Conservation (phyloP, 1,284 basidiomycete genomes). For the Trichosporon faecale region DNA sequence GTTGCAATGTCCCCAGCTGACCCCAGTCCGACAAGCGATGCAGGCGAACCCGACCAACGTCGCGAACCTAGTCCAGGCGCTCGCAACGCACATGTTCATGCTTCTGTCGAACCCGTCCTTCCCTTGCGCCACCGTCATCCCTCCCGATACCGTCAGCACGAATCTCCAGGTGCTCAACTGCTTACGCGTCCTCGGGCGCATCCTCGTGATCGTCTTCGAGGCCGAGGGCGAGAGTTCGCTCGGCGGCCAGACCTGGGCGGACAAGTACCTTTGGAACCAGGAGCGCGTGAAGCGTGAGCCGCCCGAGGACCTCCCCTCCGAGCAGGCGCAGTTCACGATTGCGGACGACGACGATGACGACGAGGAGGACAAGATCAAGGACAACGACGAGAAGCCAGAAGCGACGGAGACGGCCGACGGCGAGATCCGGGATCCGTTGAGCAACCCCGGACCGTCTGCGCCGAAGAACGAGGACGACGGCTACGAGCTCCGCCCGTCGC, state of each 20-base stretch:
- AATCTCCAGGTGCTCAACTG: constrained; percentile 85
- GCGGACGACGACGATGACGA: constrained; percentile 56
- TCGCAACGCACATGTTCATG: constrained; percentile 72
- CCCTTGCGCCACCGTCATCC: constrained; percentile 55
- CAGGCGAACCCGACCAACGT: constrained; percentile 77
- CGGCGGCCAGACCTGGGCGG: constrained; percentile 20
- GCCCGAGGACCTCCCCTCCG: not conserved
- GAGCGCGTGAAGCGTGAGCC: constrained; percentile 9
- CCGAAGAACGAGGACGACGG: constrained; percentile 24
- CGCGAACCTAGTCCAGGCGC: constrained; percentile 70
- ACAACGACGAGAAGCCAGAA: constrained; percentile 23
- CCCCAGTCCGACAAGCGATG: constrained; percentile 72
- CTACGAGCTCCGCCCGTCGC: constrained; percentile 60
- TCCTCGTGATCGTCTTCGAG: constrained; percentile 84
- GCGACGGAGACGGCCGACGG: constrained; percentile 56
- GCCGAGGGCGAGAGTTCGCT: constrained; percentile 58
- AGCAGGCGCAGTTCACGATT: constrained; percentile 67
- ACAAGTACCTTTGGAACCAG: constrained; percentile 20
- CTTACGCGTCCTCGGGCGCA: constrained; percentile 74
- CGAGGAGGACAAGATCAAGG: constrained; percentile 29
- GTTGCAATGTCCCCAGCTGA: not conserved
- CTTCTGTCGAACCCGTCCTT: constrained; percentile 78
- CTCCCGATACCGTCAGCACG: constrained; percentile 56
- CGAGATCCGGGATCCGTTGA: constrained; percentile 45
- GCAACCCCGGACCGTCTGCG: constrained; percentile 25